Percentiles rank a stretch among this genome's conserved stretches.
phyloP scores from a whole-genome alignment of 495 filamentous ascomycete genomes.

The Pseudotulostoma volvatum region DNA sequence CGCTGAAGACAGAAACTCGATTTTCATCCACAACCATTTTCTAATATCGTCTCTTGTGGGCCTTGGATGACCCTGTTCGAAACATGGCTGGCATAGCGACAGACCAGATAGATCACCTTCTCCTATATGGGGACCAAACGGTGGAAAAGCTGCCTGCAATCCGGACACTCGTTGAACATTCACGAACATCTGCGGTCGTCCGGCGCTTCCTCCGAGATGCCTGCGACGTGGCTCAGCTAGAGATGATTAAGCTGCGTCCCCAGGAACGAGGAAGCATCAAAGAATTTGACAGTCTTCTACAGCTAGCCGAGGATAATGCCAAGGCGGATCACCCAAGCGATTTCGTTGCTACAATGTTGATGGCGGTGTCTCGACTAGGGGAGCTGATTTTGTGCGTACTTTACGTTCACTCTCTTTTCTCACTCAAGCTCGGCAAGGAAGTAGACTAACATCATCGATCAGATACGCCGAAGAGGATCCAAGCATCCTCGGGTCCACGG shows the following conservation, averaged over 20 bases:
- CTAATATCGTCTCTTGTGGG: too few relatives aligned
- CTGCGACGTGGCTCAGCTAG: slow-evolving; percentile 7
- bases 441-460: too few relatives aligned
- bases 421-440: too few relatives aligned
- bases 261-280: slow-evolving; percentile 1
- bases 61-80: too few relatives aligned
- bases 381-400: slow-evolving; percentile 5
- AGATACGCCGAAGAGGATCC: slow-evolving; percentile 7
- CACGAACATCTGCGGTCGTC: slow-evolving; percentile 2
- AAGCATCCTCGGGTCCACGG: neutral
- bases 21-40: too few relatives aligned
- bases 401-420: too few relatives aligned
- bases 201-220: slow-evolving; percentile 8
- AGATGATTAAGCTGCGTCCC: slow-evolving; percentile 3
- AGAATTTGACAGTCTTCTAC: slow-evolving; percentile 4
- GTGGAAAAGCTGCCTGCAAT: slow-evolving; percentile 6
- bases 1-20: too few relatives aligned
- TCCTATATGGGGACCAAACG: slow-evolving; percentile 9
- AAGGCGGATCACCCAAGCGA: slow-evolving; percentile 3
- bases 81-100: too few relatives aligned
- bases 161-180: slow-evolving; percentile 2
- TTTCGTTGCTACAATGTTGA: slow-evolving; percentile 4
- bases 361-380: slow-evolving; percentile 4
- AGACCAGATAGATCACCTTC: neutral
- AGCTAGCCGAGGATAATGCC: slow-evolving; percentile 6